Conservation (phyloP, 768 basidiomycete genomes). For the Hypholoma fasciculare region DNA sequence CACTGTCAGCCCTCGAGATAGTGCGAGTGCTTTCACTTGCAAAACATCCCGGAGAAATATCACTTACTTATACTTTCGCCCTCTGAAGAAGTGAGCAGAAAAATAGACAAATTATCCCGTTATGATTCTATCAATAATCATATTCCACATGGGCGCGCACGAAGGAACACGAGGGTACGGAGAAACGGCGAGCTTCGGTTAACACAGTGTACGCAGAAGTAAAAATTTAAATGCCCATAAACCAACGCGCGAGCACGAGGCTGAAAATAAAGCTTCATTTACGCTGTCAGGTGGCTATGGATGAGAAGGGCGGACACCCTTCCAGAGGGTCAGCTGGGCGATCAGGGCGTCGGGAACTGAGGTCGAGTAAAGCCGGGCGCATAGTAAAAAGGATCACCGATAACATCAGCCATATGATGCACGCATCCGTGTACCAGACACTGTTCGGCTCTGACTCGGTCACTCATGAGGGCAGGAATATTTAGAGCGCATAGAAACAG, state of each 20-base stretch:
- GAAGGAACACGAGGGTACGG: not conserved
- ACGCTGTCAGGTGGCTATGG: slow-evolving; percentile 6
- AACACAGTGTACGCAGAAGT: not conserved
- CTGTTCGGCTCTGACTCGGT: no score
- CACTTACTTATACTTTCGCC: not conserved
- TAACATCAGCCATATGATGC: no score
- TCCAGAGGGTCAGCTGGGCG: slow-evolving; percentile 1
- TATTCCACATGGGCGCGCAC: not conserved
- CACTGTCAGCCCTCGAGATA: no score
- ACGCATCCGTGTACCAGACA: no score
- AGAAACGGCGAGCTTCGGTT: slow-evolving; percentile 1
- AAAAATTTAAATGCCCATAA: not conserved
- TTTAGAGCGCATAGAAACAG: no score
- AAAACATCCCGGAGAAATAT: not conserved
- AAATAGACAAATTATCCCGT: not conserved
- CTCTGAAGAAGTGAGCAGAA: not conserved
- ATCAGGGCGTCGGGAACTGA: not conserved
- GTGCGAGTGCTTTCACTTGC: no score
- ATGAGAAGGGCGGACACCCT: not conserved
- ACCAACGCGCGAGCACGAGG: not conserved
- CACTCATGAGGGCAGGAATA: no score
- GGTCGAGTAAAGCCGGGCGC: not conserved
- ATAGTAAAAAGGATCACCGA: no score
- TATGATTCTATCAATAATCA: slow-evolving; percentile 3
- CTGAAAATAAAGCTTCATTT: not conserved